Evolutionary conservation across 305 asterid genomes (phyloP).

Genomic region (Fraxinus platypoda): DNA sequence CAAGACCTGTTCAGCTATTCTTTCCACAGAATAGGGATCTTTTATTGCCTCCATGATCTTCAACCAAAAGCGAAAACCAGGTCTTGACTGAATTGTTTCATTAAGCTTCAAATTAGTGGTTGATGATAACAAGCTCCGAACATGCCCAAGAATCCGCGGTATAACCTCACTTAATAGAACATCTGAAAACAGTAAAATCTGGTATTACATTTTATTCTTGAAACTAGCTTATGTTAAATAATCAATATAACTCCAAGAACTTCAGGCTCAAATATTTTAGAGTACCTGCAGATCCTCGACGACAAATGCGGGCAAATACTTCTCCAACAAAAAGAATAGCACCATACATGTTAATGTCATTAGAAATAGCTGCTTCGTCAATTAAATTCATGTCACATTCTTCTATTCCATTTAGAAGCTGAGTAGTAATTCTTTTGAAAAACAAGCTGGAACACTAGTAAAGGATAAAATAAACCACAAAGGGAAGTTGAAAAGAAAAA

Average conservation of each 20-base stretch:
- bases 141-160: constrained; percentile 52
- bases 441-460: constrained; percentile 57
- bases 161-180: constrained; percentile 68
- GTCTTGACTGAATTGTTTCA: constrained; percentile 46
- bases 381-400: constrained; percentile 55
- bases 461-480: constrained; percentile 36
- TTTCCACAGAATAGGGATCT: constrained; percentile 86
- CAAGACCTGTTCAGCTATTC: constrained; percentile 84
- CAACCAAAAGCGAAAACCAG: constrained; percentile 72
- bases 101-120: constrained; percentile 34
- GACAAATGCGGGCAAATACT: constrained; percentile 72
- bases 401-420: constrained; percentile 71
- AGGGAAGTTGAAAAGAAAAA: constrained; percentile 4
- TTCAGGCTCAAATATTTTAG: constrained; percentile 24
- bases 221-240: constrained; percentile 7
- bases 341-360: constrained; percentile 33
- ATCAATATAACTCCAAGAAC: constrained; percentile 19
- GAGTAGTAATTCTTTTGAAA: constrained; percentile 61
- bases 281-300: constrained; percentile 91
- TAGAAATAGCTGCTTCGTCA: constrained; percentile 32
- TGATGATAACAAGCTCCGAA: constrained; percentile 45
- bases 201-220: background rate
- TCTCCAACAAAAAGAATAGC: constrained; percentile 63
- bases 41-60: constrained; percentile 72
- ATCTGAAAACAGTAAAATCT: constrained; percentile 47